Evolutionary conservation across 805 yeast species (phyloP).

Genomic region (Ascoidea tarda): DNA sequence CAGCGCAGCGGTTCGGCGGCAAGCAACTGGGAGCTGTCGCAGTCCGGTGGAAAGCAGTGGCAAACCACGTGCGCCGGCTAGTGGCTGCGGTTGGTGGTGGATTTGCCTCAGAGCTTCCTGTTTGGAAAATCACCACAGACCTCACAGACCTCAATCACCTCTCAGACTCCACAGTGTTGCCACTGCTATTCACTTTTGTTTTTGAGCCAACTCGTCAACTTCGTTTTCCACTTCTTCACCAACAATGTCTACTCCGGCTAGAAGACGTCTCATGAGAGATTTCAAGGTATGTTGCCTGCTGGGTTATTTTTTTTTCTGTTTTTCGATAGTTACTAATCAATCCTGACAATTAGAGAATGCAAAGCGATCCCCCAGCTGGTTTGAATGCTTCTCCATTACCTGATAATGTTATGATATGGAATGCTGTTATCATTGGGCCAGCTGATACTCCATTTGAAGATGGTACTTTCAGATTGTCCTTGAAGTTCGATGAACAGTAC

Average conservation of each 20-base stretch:
- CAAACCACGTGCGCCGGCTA: too few relatives aligned
- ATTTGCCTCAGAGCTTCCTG: too few relatives aligned
- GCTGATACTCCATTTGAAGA: constrained; percentile 97
- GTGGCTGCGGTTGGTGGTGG: too few relatives aligned
- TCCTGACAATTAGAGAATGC: constrained; percentile 50
- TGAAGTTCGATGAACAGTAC: constrained; percentile 92
- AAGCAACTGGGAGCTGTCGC: too few relatives aligned
- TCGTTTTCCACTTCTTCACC: too few relatives aligned
- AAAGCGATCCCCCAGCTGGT: constrained; percentile 96
- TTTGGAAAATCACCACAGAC: too few relatives aligned
- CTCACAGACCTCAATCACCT: too few relatives aligned
- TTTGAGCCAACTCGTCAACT: too few relatives aligned
- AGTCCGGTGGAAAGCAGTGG: too few relatives aligned
- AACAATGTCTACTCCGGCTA: constrained; percentile 93
- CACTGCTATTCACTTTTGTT: too few relatives aligned
- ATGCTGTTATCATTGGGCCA: constrained; percentile 96
- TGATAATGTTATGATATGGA: constrained; percentile 96
- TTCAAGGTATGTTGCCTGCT: constrained; percentile 49
- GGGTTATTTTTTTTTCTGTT: neutral
- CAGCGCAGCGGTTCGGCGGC: too few relatives aligned
- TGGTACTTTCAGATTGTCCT: constrained; percentile 78
- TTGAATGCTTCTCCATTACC: constrained; percentile 95
- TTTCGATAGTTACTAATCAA: neutral
- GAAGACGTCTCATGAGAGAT: constrained; percentile 97
- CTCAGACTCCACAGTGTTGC: too few relatives aligned